Evolutionary conservation across 73 alveolate species (phyloP), one percentile per base, ranked within the genome.

Genomic region (Paramecium sonneborni): DNA sequence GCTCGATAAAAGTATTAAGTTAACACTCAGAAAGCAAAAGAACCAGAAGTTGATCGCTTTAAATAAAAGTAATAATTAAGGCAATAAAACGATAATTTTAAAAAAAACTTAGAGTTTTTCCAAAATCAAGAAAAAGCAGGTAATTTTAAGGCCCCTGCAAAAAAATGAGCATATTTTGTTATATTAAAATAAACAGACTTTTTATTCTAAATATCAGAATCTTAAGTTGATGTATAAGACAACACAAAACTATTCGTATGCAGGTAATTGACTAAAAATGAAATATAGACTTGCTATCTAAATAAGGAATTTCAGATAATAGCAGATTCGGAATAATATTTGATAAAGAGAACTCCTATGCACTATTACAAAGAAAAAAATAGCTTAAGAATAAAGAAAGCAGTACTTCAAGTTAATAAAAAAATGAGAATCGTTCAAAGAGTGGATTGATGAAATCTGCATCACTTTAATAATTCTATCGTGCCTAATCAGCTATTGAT

Each of bases 281-380:
- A 32, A 62, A 9, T 32, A 58, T 72, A 72, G 86, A 38, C 23
- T 72, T 72, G 86, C 55, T 72, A 35, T 41, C 32, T 12, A 72
- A 37, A 72, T 37, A 72, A 72, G 62, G 35, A 3, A 32, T 35
- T 5, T 72, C 26, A 38, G 67, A 35, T 34, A 35, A 41, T 72
- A 18, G 35, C 44, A 35, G 39, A 23, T 34, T 18, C 0, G 28
- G 26, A 23, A 34, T 35, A 14, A 72, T 34, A 38, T n/a, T 41
- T n/a, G 90, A 79, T 34, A 79, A 79, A 44, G 90, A 79, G 43
- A 79, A 79, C 34, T 79, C 90, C 3, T 79, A 79, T 44, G 90
- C 90, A 41, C 52, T 30, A 4, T 24, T 79, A 14, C 72, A 79
- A 23, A 79, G 41, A 44, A 38, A 41, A 15, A 79, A 79, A 79